Percentiles rank a stretch among this genome's conserved stretches.
These are phyloP conservation scores for Diplodia seriata DNA, from an alignment of 2,329 filamentous ascomycete genomes.

Conservation along the genomic window DNA sequence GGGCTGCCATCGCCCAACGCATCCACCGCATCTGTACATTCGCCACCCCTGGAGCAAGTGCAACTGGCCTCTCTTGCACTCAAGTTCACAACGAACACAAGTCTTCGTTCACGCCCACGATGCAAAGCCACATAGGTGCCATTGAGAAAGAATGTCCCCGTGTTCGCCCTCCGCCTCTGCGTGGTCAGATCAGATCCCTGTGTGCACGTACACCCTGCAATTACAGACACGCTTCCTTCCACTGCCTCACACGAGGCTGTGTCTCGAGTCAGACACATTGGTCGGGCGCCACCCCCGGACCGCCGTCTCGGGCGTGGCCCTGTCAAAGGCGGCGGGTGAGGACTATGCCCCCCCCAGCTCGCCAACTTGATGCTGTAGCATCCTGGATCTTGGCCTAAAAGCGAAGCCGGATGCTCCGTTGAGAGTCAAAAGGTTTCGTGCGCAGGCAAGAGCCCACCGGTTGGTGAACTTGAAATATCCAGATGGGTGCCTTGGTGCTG, in stretches of 20 bases:
- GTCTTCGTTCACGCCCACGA: not conserved
- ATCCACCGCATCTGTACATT: not conserved
- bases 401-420: constrained; percentile 23
- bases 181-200: constrained; percentile 1
- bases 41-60: constrained; percentile 14
- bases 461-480: not conserved
- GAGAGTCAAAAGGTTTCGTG: not conserved
- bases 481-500: not conserved
- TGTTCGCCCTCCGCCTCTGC: constrained; percentile 10
- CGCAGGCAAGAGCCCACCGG: not conserved
- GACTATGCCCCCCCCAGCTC: not conserved
- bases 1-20: constrained; percentile 22
- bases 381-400: constrained; percentile 22
- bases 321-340: not conserved
- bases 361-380: constrained; percentile 13
- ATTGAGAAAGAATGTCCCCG: constrained; percentile 6
- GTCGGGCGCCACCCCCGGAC: not conserved
- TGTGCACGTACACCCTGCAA: constrained; percentile 14
- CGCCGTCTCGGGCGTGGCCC: not conserved
- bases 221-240: constrained; percentile 19
- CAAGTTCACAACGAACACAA: not conserved
- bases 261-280: constrained; percentile 13
- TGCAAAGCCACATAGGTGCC: constrained; percentile 13
- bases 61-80: not conserved
- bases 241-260: constrained; percentile 13